Percentiles rank a stretch among this genome's conserved stretches.
phyloP scores from a whole-genome alignment of 2,329 filamentous ascomycete species.

The Leptographium procerum region DNA sequence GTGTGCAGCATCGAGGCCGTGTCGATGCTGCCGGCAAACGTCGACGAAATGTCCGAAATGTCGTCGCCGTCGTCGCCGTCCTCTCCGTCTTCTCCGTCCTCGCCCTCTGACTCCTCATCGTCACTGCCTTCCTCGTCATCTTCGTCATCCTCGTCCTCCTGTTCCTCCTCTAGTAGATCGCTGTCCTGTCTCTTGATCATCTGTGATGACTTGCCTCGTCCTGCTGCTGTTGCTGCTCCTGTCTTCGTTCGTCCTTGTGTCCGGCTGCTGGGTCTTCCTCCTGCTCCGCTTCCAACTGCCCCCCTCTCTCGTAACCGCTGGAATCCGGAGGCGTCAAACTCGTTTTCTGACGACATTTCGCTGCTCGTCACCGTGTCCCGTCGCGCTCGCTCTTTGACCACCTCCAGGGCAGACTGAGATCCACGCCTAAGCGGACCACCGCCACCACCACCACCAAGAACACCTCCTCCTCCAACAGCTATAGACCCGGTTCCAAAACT shows the following conservation, averaged over 20 bases:
- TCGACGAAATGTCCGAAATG: conserved; percentile 51
- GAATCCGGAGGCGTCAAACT: conserved; percentile 57
- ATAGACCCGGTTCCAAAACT: too few species aligned
- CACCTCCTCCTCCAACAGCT: neutral
- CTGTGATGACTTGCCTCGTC: too few species aligned
- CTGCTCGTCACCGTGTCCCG: conserved; percentile 72
- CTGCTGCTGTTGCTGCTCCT: neutral
- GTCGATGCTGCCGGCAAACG: conserved; percentile 57
- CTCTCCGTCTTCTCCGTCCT: conserved; percentile 28
- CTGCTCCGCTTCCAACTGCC: conserved; percentile 14
- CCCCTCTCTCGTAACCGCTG: conserved; percentile 50
- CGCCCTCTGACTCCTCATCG: conserved; percentile 28
- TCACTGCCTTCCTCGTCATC: conserved; percentile 14
- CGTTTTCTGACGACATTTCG: conserved; percentile 74
- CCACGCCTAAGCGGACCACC: conserved; percentile 38
- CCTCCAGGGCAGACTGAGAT: conserved; percentile 60
- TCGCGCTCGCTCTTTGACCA: conserved; percentile 56
- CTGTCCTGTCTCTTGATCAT: conserved; percentile 35
- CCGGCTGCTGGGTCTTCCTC: neutral
- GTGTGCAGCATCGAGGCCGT: conserved; percentile 57
- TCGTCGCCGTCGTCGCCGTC: conserved; percentile 36
- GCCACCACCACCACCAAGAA: neutral
- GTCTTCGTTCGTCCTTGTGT: neutral
- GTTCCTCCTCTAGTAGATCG: conserved; percentile 32
- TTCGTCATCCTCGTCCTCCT: conserved; percentile 27